Evolutionary conservation across 2,329 filamentous ascomycete genomes (phyloP), one percentile per base, ranked within the genome.

Genomic region (Ascosphaera apis): DNA sequence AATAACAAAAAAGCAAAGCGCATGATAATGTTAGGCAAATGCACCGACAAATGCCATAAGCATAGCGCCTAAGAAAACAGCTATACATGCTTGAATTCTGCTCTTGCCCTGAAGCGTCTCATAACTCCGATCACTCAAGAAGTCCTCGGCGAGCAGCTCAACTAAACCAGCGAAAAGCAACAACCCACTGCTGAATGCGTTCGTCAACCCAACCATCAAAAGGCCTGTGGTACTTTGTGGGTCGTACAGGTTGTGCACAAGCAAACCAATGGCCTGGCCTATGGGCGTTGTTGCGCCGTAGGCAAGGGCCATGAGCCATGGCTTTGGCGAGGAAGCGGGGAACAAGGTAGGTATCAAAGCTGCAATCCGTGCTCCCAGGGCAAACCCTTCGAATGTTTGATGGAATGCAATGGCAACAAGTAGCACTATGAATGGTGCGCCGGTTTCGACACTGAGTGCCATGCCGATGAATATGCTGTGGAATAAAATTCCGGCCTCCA

Each of bases 391-490:
- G 43, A 91, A 91, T 1, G 78, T 82, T 57, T 91, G 78, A 48
- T 88, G 80, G 54, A 86, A 84, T 43, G 69, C 72, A 42, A 88
- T 83, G 35, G 80, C 80, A 19, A 84, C 63, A 0, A 88, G 61
- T 42, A 88, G 78, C 9, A 86, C 76, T 31, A 81, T 61, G 48
- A 88, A 88, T 1, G 76, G 71, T 0, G 78, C 75, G 0, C 79
- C 79, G 0, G 77, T 82, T 0, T 80, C 74, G 1, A 88, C 80
- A 1, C 76, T 82, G 19, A 88, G 65, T 3, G 80, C 78, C 77
- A 86, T 84, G 41, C 80, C 80, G 45, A 88, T 86, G 48, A 88
- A 88, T 37, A 88, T 65, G 48, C 72, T 79, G 58, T 88, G 80
- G 50, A 86, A 86, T 12, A 88, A 64, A 41, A 88, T 86, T 15